Percentiles rank a stretch among this genome's conserved stretches.
These are phyloP conservation scores for Diversispora eburnea DNA, from an alignment of 192 early-diverging fungal species.

Conservation along the genomic window DNA sequence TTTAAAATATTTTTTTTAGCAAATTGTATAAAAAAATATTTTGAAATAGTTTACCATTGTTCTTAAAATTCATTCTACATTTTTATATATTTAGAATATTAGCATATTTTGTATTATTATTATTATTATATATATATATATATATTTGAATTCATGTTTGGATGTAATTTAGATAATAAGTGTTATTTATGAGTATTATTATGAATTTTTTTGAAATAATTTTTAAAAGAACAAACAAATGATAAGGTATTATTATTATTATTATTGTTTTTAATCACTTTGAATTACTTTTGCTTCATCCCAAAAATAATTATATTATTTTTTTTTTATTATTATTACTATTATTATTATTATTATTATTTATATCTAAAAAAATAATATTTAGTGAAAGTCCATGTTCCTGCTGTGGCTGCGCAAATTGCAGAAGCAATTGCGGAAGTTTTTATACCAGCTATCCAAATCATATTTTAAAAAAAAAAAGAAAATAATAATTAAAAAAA, in stretches of 20 bases:
- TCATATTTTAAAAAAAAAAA: not conserved
- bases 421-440: constrained; percentile 51
- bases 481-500: not conserved
- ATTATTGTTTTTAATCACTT: no score
- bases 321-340: not conserved
- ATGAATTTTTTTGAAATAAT: no score
- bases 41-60: not conserved
- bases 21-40: not conserved
- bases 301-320: not conserved
- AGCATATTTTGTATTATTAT: no score
- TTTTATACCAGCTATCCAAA: constrained; percentile 48
- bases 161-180: no score
- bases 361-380: constrained; percentile 31
- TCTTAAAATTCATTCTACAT: no score
- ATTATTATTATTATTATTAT: not conserved
- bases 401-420: constrained; percentile 56
- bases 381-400: constrained; percentile 50
- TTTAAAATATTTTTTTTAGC: not conserved
- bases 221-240: no score
- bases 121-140: no score
- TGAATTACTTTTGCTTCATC: not conserved
- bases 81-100: no score
- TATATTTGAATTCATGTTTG: no score
- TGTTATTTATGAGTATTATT: no score
- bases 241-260: no score